Conservation (phyloP, 1,284 basidiomycete genomes). For the Porodaedalea pini region DNA sequence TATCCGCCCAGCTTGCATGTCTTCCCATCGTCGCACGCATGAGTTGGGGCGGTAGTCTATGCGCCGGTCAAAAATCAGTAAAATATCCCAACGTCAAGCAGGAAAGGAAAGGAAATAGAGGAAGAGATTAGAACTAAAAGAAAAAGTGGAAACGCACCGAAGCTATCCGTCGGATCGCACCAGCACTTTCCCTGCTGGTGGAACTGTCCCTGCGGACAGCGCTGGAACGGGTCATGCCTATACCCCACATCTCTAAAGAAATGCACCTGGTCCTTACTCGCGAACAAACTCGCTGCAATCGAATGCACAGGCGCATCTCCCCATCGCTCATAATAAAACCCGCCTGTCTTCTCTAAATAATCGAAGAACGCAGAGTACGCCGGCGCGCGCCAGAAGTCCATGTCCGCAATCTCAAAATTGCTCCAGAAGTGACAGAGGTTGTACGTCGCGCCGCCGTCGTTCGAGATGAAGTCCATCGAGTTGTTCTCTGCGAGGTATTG, state of each 20-base stretch:
- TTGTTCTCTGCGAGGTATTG: conserved; percentile 69
- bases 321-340: conserved; percentile 87
- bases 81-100: conserved; percentile 30
- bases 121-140: neutral
- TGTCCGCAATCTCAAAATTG: conserved; percentile 83
- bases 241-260: conserved; percentile 70
- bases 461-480: conserved; percentile 71
- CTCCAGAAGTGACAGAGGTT: conserved; percentile 86
- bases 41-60: conserved; percentile 45
- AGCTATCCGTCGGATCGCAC: conserved; percentile 45
- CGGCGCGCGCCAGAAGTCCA: conserved; percentile 77
- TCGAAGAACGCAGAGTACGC: conserved; percentile 79
- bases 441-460: conserved; percentile 66
- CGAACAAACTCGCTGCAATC: conserved; percentile 75
- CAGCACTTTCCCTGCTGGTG: conserved; percentile 47
- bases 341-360: conserved; percentile 72
- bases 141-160: conserved; percentile 37
- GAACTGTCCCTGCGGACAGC: conserved; percentile 53
- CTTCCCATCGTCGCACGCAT: conserved; percentile 31
- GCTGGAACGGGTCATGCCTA: conserved; percentile 55
- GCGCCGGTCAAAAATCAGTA: neutral
- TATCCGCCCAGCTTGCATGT: conserved; percentile 5
- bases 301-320: conserved; percentile 87
- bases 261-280: conserved; percentile 66
- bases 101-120: conserved; percentile 26